Evolutionary conservation across 345 rosid genomes (phyloP).

Genomic region (Dipteronia sinensis): DNA sequence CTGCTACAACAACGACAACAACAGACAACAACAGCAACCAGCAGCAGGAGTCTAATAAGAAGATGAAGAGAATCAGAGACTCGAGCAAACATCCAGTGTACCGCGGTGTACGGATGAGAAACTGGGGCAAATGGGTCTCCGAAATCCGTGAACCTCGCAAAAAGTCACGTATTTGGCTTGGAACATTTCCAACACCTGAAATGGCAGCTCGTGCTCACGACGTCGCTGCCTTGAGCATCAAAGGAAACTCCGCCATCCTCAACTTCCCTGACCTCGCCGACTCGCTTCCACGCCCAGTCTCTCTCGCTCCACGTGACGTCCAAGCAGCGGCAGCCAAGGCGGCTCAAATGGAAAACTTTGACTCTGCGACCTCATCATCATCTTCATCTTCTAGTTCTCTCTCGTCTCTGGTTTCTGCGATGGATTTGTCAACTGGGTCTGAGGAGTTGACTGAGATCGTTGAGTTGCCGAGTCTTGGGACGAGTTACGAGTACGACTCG

Average conservation of each 20-base stretch:
- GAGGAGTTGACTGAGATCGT: constrained; percentile 81
- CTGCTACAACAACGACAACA: too few species aligned
- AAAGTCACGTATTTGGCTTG: constrained; percentile 94
- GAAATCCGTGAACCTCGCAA: constrained; percentile 94
- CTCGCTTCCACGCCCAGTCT: constrained; percentile 73
- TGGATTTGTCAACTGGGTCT: constrained; percentile 51
- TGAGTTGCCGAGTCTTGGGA: constrained; percentile 70
- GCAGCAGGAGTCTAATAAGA: constrained; percentile 28
- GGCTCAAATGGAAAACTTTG: constrained; percentile 61
- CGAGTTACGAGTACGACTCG: constrained; percentile 39
- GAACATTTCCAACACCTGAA: constrained; percentile 90
- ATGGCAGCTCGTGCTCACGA: constrained; percentile 99
- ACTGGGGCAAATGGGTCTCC: constrained; percentile 98
- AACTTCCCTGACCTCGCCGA: constrained; percentile 81
- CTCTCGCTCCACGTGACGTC: constrained; percentile 77
- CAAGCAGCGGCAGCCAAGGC: constrained; percentile 95
- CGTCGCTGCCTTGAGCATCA: constrained; percentile 85
- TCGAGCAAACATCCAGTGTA: constrained; percentile 77
- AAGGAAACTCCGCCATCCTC: constrained; percentile 76
- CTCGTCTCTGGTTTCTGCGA: constrained; percentile 52
- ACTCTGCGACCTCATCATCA: constrained; percentile 18
- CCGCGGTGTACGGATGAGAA: constrained; percentile 87
- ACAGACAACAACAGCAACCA: too few species aligned
- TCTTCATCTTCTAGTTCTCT: constrained; percentile 28
- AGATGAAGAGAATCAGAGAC: constrained; percentile 48